Evolutionary conservation across 768 basidiomycete species (phyloP), one percentile per base, ranked within the genome.

Genomic region (Termitomyces titanicus): DNA sequence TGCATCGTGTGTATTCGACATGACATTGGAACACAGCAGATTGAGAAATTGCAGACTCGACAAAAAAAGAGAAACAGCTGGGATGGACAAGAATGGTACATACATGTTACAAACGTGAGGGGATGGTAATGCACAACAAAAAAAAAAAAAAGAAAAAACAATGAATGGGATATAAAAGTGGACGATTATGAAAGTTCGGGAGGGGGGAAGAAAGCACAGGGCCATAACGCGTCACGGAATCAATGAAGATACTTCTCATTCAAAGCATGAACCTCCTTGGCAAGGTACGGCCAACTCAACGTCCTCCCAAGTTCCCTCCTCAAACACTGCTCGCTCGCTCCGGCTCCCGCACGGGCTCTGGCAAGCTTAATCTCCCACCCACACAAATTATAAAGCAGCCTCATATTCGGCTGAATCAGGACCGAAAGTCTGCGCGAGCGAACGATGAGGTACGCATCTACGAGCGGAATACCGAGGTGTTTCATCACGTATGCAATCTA

Each of bases 401-500:
- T 83, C 83, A 98, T 89, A 61, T 97, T 98, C 18, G 96, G 96
- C 74, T 98, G 93, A 58, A 93, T 94, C 61, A 94, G 78, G 58
- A 95, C 93, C 31, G 85, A 95, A 51, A 98, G 77, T 34, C 96
- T 78, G 40, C 95, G 81, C 53, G 92, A 93, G 53, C 96, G 85
- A 35, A 95, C 94, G 59, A 97, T 83, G 61, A 97, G 79, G 72
- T 98, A 98, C 9, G 96, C 93, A 64, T 95, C 92, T 54, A 94
- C 91, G 60, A 98, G 84, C 35, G 90, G 86, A 44, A 95, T 75
- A 22, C 79, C 75, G 20, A 92, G 83, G 65, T 96, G 85, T 68
- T 94, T 92, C 95, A 98, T 98, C 66, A 97, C 89, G 71, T 98
- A 98, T 17, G 95, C 95, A 65, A 98, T 98, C 83, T 89, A 61